Base-by-base conservation (phyloP, 345 rosid genomes). In the Euphorbia lathyris region DNA sequence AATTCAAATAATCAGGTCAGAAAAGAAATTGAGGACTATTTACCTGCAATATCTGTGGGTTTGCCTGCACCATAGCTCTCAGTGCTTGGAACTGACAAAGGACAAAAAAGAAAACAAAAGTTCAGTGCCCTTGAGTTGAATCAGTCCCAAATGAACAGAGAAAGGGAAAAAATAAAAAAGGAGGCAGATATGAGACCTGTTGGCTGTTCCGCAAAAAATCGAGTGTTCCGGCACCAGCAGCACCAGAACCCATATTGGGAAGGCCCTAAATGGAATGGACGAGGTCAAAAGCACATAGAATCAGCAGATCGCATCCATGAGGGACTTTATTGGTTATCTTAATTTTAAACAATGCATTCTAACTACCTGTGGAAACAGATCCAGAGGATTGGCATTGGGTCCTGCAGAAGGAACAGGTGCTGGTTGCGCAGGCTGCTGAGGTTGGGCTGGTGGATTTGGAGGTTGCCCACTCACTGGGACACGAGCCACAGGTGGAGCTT, bases 281-380 rank as follows among this genome's bases (percentile, higher is more conserved):
- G 2, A n/a, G 11, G 23, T 52, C 14, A 52, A 32, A 64, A 25
- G 5, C 30, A 32, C 16, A 34, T 22, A 0, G 1, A 43, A 45
- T 13, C 32, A 13, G 56, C 11, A 64, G 25, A 50, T 56, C 32
- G 47, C 63, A 40, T 71, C 16, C 9, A 72, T 59, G 50, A 26
- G 19, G 36, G 52, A 20, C 25, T 25, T 6, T n/a, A 26, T 13
- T 52, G 16, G 58, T 50, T 14, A 26, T 20, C 50, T 61, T 47
- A 34, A 6, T n/a, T n/a, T n/a, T n/a, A n/a, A 52, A 50, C 63
- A 25, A 63, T 51, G 20, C 42, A 63, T 34, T 50, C 40, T 6
- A 71, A 71, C 42, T 75, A 88, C 98, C 96, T 89, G 96, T n/a
- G 98, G 98, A 77, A 93, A 93, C 76, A 93, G 86, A 80, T 93